phyloP scores from a whole-genome alignment of 257 asterid species.

The Solanum sitiens region DNA sequence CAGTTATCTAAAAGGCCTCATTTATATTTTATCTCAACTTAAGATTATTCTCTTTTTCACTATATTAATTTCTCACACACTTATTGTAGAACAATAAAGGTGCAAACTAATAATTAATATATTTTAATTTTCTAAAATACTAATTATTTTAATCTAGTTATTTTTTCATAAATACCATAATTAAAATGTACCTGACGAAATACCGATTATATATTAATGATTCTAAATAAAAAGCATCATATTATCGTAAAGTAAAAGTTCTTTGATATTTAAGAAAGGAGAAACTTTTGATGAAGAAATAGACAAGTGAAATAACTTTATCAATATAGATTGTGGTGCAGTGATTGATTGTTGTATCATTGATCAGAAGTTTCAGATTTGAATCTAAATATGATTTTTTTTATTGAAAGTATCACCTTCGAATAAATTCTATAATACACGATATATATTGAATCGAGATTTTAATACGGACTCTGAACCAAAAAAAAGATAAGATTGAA shows the following conservation, averaged over 20 bases:
- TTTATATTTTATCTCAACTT: background rate
- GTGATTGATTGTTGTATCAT: fast-evolving
- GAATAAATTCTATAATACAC: no score
- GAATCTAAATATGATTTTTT: no score
- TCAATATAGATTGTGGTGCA: no score
- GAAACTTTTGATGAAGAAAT: background rate
- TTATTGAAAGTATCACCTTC: fast-evolving
- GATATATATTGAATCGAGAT: fast-evolving
- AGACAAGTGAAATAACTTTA: background rate
- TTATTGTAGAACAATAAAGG: background rate
- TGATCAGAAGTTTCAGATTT: fast-evolving
- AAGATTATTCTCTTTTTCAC: background rate
- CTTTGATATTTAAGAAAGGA: background rate
- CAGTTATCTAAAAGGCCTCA: no score
- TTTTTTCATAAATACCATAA: background rate
- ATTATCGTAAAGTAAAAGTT: background rate
- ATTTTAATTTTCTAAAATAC: background rate
- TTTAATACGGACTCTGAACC: no score
- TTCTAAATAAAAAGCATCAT: background rate
- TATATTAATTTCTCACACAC: background rate
- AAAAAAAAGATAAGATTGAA: background rate
- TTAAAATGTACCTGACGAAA: background rate
- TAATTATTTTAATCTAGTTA: background rate
- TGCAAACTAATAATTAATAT: background rate
- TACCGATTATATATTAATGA: background rate